These are phyloP conservation scores for Apiotrichum veenhuisii DNA, from an alignment of 1,284 basidiomycete species.

Conservation along the genomic window DNA sequence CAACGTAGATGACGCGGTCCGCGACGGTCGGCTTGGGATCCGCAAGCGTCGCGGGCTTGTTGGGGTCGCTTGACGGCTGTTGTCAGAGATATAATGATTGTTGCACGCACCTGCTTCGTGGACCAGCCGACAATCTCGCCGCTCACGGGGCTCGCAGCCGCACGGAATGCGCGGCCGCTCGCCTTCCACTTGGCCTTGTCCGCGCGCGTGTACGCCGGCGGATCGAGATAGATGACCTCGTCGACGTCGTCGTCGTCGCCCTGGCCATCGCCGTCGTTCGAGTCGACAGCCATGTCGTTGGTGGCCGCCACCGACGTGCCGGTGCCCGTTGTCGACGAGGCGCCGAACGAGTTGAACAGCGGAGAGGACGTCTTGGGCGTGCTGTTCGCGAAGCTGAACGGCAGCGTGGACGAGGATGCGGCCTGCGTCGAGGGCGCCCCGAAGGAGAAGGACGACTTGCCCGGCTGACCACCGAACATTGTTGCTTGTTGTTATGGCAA, in stretches of 20 bases:
- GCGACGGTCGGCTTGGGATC: conserved; percentile 17
- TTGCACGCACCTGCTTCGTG: conserved; percentile 27
- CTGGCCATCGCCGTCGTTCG: not conserved
- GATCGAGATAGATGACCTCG: conserved; percentile 25
- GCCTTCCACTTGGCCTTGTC: conserved; percentile 37
- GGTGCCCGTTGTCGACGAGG: conserved; percentile 1
- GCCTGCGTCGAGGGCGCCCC: not conserved
- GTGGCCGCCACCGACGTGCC: not conserved
- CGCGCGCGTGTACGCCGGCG: conserved; percentile 26
- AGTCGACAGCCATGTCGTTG: conserved; percentile 3
- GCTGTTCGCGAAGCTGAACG: conserved; percentile 10
- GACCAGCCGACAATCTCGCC: conserved; percentile 39
- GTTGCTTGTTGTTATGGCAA: not conserved
- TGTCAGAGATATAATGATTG: conserved; percentile 5
- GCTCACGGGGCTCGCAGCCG: conserved; percentile 32
- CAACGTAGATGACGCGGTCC: conserved; percentile 35
- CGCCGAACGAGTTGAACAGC: conserved; percentile 17
- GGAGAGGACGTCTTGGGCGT: conserved; percentile 18
- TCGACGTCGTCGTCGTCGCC: conserved; percentile 5
- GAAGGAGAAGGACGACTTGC: conserved; percentile 7
- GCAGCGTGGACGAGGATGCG: conserved; percentile 9
- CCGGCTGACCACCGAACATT: conserved; percentile 4
- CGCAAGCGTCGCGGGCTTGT: conserved; percentile 19
- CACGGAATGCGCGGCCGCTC: conserved; percentile 26
- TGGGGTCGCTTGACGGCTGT: conserved; percentile 27